Conservation (phyloP, 2,329 filamentous ascomycete species). For the Fusarium sp. region DNA sequence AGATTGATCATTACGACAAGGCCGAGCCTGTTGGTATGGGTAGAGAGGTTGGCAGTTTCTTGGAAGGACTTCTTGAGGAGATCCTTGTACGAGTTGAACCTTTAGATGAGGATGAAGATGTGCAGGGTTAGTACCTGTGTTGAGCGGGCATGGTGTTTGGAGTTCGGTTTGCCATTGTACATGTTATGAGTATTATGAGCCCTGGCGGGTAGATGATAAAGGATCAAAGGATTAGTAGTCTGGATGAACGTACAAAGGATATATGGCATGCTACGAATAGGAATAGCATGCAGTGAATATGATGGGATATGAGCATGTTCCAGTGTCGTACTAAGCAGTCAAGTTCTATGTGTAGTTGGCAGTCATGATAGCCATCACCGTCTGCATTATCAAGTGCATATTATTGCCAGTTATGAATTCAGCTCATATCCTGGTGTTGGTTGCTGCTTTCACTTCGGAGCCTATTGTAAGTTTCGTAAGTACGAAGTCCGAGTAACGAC, state of each 20-base stretch:
- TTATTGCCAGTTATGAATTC: no score
- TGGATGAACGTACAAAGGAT: slow-evolving; percentile 13
- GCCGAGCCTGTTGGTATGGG: slow-evolving; percentile 93
- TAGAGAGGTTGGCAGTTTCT: slow-evolving; percentile 84
- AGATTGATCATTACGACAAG: slow-evolving; percentile 90
- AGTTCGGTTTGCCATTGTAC: slow-evolving; percentile 35
- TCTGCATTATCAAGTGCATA: background rate
- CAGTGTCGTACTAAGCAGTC: background rate
- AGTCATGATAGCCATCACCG: background rate
- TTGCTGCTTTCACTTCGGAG: background rate
- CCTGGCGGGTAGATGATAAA: slow-evolving; percentile 13
- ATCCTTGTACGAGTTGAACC: slow-evolving; percentile 92
- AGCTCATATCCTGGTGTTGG: background rate
- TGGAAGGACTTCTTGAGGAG: slow-evolving; percentile 94
- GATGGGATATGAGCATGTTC: background rate
- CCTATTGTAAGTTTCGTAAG: slow-evolving; percentile 17
- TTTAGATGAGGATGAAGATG: slow-evolving; percentile 74
- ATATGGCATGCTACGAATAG: slow-evolving; percentile 12
- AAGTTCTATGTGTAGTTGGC: background rate
- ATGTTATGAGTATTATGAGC: slow-evolving; percentile 31
- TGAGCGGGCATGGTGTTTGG: slow-evolving; percentile 10
- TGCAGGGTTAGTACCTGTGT: slow-evolving; percentile 24
- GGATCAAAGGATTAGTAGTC: slow-evolving; percentile 8
- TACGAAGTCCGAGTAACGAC: slow-evolving; percentile 24
- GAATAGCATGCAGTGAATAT: slow-evolving; percentile 11